Conservation (phyloP, 164 flowering plant genomes). For the Cinnamomum chago region DNA sequence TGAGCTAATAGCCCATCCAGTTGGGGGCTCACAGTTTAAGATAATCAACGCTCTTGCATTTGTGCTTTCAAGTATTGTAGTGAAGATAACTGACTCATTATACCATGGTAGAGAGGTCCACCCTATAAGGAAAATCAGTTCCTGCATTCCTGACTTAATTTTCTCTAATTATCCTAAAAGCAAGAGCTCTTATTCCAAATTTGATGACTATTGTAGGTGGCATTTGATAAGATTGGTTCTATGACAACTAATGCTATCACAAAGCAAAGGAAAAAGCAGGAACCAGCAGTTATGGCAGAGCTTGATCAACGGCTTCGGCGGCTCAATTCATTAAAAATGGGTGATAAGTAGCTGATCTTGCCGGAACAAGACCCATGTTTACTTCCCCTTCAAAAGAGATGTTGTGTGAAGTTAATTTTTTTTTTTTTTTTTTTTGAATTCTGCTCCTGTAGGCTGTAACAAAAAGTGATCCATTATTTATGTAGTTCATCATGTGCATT, state of each 20-base stretch:
- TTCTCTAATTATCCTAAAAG: too few species aligned
- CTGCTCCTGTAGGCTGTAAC: too few species aligned
- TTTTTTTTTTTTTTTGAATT: too few species aligned
- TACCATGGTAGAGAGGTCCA: too few species aligned
- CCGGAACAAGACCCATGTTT: background rate
- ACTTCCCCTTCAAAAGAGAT: background rate
- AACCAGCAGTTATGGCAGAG: slow-evolving; percentile 95
- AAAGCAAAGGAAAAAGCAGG: slow-evolving; percentile 94
- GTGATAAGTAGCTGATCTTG: slow-evolving; percentile 8
- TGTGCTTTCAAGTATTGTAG: too few species aligned
- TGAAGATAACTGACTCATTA: background rate
- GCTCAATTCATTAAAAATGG: slow-evolving; percentile 47
- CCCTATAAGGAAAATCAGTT: too few species aligned
- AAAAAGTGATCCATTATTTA: background rate
- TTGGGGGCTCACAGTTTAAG: too few species aligned
- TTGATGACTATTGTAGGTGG: slow-evolving; percentile 57
- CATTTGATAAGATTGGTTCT: slow-evolving; percentile 84
- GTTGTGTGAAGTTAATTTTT: too few species aligned
- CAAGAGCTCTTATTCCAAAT: background rate
- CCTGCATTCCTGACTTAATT: too few species aligned
- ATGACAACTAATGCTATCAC: slow-evolving; percentile 83
- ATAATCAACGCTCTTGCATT: too few species aligned
- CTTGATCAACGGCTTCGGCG: slow-evolving; percentile 80
- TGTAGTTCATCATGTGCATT: background rate
- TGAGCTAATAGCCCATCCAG: too few species aligned